A percentile compares a stretch with the other conserved stretches of the same genome.
phyloP scores from a whole-genome alignment of 2,329 filamentous ascomycete genomes.

The Curvularia hawaiiensis region DNA sequence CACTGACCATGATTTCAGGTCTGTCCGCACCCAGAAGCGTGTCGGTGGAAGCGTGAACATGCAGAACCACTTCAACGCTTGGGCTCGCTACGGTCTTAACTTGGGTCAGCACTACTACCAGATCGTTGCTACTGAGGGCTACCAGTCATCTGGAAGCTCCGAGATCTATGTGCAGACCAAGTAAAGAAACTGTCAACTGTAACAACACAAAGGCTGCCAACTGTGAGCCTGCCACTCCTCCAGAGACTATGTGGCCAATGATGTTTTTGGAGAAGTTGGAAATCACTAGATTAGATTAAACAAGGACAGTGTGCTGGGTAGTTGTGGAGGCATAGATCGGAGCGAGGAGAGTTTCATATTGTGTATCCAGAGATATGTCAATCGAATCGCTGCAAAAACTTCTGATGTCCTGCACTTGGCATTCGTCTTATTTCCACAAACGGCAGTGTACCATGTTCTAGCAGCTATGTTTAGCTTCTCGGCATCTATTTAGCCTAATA shows the following conservation, averaged over 20 bases:
- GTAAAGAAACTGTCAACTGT: not conserved
- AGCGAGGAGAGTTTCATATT: not conserved
- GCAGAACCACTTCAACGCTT: conserved; percentile 36
- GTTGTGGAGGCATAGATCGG: not conserved
- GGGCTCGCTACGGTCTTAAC: conserved; percentile 30
- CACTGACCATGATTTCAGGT: not conserved
- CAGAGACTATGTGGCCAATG: not conserved
- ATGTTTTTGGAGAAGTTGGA: not conserved
- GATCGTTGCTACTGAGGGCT: conserved; percentile 60
- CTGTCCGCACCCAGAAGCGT: conserved; percentile 55
- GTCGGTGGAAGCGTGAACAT: conserved; percentile 48
- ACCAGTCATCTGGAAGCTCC: conserved; percentile 52
- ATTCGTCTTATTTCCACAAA: not conserved
- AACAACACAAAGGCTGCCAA: not conserved
- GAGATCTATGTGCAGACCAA: conserved; percentile 15
- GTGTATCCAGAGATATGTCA: not conserved
- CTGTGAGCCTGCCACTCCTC: not conserved
- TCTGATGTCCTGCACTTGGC: not conserved
- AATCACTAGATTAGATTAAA: not conserved
- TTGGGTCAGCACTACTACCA: conserved; percentile 22
- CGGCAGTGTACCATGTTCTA: not conserved
- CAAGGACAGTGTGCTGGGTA: not conserved
- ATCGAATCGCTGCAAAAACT: not conserved
- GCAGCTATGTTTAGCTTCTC: too few relatives aligned
- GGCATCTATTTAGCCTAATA: too few relatives aligned